A percentile compares a stretch with the other conserved stretches of the same genome.
These are phyloP conservation scores for Torulaspora indica DNA, from an alignment of 805 yeast genomes.

Conservation along the genomic window DNA sequence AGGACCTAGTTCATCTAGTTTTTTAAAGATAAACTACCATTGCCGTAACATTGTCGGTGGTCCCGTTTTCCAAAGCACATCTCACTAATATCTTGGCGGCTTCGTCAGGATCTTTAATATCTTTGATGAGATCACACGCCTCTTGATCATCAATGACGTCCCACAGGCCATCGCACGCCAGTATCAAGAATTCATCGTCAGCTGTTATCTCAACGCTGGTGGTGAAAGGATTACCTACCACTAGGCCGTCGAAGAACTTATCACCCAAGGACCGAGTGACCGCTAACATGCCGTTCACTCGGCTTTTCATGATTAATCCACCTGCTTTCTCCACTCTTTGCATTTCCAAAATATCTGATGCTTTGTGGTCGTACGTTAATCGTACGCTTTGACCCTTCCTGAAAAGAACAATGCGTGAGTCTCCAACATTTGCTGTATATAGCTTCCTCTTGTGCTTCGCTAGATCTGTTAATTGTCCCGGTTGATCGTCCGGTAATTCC, in stretches of 20 bases:
- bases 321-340: slow-evolving; percentile 72
- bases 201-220: slow-evolving; percentile 69
- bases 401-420: slow-evolving; percentile 74
- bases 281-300: slow-evolving; percentile 94
- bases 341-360: slow-evolving; percentile 73
- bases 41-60: slow-evolving; percentile 89
- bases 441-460: slow-evolving; percentile 62
- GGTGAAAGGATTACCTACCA: slow-evolving; percentile 87
- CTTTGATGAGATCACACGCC: slow-evolving; percentile 69
- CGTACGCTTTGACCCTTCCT: slow-evolving; percentile 73
- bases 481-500: slow-evolving; percentile 50
- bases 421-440: slow-evolving; percentile 94
- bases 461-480: slow-evolving; percentile 27
- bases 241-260: slow-evolving; percentile 82
- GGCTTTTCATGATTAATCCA: slow-evolving; percentile 79
- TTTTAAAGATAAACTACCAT: slow-evolving; percentile 60
- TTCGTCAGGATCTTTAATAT: slow-evolving; percentile 50
- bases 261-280: slow-evolving; percentile 93
- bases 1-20: not conserved
- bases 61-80: slow-evolving; percentile 68
- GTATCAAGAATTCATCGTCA: slow-evolving; percentile 70
- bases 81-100: slow-evolving; percentile 67
- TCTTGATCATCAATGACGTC: slow-evolving; percentile 83
- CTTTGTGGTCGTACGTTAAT: slow-evolving; percentile 89
- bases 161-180: slow-evolving; percentile 98